Evolutionary conservation across 306 rosid genomes (phyloP), one percentile per base, ranked within the genome.

Genomic region (Alnus rubra): DNA sequence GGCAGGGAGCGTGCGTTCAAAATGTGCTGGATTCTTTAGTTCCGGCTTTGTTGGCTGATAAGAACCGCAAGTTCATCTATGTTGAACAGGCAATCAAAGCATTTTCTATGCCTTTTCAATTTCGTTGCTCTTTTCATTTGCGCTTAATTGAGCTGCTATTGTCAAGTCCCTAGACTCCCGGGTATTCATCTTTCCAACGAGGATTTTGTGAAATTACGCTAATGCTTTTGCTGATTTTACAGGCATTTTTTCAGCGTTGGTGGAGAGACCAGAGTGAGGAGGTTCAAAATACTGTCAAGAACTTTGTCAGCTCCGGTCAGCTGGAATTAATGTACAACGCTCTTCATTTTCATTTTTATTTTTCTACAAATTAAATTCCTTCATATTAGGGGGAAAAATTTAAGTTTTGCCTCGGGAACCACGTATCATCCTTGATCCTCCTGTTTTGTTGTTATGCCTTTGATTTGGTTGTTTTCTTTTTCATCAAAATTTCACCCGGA

Each of bases 181-280:
- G 12, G 50, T 9, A 9, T 48, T 49, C 52, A 49, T 9, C 15
- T 49, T 49, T 49, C 52, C 52, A 9, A 12, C 0, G 14, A 49
- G 52, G 42, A 64, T 64, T 64, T 37, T 6, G 65, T 28, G 4
- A 49, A 49, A 12, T 49, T 49, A 69, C 8, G 7, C 0, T 16
- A 33, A 63, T 37, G 35, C 39, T 72, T 72, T 54, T 73, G 73
- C 3, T 19, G 76, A 65, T 76, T 23, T 33, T 78, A 58, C 77
- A 91, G 98, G 92, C 93, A 6, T 91, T 91, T 86, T 91, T 93
- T 82, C 95, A 90, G 74, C 89, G 97, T 23, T 91, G 98, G 98
- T 93, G 98, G 97, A 85, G 88, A 35, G 87, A 88, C 7, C 98
- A 93, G 49, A 87, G 91, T 39, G 87, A 86, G 67, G 74, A 2